Percentiles rank a stretch among this genome's conserved stretches.
These are phyloP conservation scores for Saitozyma podzolica DNA, from an alignment of 768 basidiomycete species.

Conservation along the genomic window DNA sequence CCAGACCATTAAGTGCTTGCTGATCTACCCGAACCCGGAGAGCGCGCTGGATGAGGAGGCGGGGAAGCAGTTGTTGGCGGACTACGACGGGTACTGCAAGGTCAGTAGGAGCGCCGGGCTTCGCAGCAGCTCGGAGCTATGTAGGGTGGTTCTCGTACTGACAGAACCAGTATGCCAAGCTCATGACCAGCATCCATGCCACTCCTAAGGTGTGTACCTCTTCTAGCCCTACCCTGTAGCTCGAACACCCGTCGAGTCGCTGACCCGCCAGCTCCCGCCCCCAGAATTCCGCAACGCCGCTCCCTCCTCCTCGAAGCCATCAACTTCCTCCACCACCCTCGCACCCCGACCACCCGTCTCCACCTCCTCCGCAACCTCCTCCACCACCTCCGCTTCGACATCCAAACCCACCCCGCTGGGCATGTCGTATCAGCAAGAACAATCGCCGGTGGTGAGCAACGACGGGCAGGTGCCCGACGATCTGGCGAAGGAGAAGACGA, in stretches of 20 bases:
- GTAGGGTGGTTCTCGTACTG: background rate
- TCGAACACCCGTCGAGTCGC: background rate
- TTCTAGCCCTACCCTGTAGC: background rate
- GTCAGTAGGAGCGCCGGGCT: conserved; percentile 16
- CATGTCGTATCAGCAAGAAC: conserved; percentile 27
- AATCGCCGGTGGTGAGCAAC: conserved; percentile 21
- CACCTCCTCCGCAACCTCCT: conserved; percentile 1
- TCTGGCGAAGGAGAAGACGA: conserved; percentile 12
- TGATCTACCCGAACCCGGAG: conserved; percentile 96
- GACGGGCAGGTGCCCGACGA: conserved; percentile 9
- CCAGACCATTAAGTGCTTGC: conserved; percentile 82
- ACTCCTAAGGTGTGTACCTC: conserved; percentile 64
- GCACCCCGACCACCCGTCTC: conserved; percentile 5
- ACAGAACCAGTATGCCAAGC: conserved; percentile 65
- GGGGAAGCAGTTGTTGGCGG: conserved; percentile 80
- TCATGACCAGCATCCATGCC: conserved; percentile 90
- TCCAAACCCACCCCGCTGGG: conserved; percentile 31
- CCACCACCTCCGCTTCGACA: conserved; percentile 4
- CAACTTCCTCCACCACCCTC: conserved; percentile 12
- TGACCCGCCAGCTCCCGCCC: conserved; percentile 17
- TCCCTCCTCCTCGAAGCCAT: background rate
- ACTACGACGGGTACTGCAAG: conserved; percentile 80
- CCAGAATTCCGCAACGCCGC: conserved; percentile 15
- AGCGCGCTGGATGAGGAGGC: conserved; percentile 95
- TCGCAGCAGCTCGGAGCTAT: background rate